Base-by-base conservation (phyloP, 768 basidiomycete genomes). In the Suillus placidus region DNA sequence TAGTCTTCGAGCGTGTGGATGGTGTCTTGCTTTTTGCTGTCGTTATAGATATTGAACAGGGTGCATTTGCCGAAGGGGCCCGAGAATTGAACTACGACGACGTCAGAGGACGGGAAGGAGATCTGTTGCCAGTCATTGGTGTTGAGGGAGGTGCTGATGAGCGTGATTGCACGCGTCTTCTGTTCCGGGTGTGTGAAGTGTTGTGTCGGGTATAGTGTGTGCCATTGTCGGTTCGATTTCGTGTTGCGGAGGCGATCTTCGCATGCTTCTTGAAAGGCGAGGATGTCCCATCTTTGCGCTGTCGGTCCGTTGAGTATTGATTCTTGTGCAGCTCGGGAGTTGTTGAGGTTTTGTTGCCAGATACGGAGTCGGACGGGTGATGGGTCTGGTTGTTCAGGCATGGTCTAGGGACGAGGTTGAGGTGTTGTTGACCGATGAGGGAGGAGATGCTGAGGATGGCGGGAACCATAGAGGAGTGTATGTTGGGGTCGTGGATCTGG, bases 101-200 rank as follows among this genome's bases (percentile, higher is more conserved):
- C 2, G 4, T 47, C 45, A 0, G 45, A 47, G 1, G n/a, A 47
- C 0, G 45, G 45, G 10, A 47, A 23, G 0, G 45, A 23, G 3
- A 47, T 0, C 2, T 47, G 45, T 12, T 47, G 10, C 45, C 45
- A 47, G 10, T 47, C n/a, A 2, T 47, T 47, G 0, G n/a, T 47
- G 4, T 47, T 47, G 1, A 47, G 43, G 3, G 42, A 2, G 3
- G 42, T n/a, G 9, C 45, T 47, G 0, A 47, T 4, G 0, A 47
- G 20, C 0, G 3, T n/a, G 20, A 47, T 1, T 1, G 45, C n/a
- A 0, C n/a, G 10, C 1, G 45, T 47, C 3, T 43, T 18, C 4
- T 47, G 45, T n/a, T 47, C n/a, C 0, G 45, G 45, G 10, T 47
- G 45, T 2, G n/a, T 23, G 4, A 5, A 47, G 12, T 47, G 45